These are phyloP conservation scores for Pseudonectria foliicola DNA, from an alignment of 2,329 filamentous ascomycete species.

Conservation along the genomic window DNA sequence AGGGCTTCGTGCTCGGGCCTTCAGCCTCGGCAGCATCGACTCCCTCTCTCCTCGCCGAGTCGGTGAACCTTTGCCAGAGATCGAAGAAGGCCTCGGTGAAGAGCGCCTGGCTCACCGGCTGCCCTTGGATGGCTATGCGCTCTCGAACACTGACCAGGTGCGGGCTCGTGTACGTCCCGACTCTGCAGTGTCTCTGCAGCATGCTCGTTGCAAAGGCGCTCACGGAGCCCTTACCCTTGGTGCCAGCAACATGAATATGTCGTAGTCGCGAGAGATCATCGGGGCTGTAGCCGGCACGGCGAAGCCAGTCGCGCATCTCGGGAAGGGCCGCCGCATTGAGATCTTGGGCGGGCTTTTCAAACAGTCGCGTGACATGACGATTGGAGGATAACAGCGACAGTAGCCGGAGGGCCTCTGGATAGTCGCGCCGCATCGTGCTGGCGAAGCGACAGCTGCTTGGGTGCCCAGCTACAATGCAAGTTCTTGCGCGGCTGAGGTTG, in stretches of 20 bases:
- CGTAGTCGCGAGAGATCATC: constrained; percentile 35
- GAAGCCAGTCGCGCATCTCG: constrained; percentile 74
- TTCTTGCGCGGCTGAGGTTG: constrained; percentile 1
- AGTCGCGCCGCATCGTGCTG: constrained; percentile 29
- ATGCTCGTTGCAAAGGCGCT: constrained; percentile 78
- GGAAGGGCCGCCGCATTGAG: constrained; percentile 71
- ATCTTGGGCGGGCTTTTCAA: constrained; percentile 32
- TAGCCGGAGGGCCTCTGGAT: constrained; percentile 62
- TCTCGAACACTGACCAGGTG: constrained; percentile 79
- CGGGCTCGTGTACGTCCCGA: constrained; percentile 80
- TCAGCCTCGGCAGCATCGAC: constrained; percentile 35
- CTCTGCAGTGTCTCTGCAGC: constrained; percentile 42
- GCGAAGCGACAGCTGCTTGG: constrained; percentile 6
- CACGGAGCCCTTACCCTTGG: constrained; percentile 89
- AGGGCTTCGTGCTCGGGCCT: constrained; percentile 63
- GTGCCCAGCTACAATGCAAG: constrained; percentile 2
- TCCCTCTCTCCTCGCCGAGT: constrained; percentile 28
- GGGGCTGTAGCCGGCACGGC: constrained; percentile 63
- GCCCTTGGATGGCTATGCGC: constrained; percentile 72
- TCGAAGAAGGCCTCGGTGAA: constrained; percentile 80
- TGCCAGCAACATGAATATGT: constrained; percentile 80
- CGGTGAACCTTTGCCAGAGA: constrained; percentile 61
- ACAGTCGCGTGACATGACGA: constrained; percentile 53
- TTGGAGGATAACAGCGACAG: constrained; percentile 77
- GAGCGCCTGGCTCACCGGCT: constrained; percentile 56